Conservation (phyloP, 2,329 filamentous ascomycete genomes). For the Lasiodiplodia gonubiensis region DNA sequence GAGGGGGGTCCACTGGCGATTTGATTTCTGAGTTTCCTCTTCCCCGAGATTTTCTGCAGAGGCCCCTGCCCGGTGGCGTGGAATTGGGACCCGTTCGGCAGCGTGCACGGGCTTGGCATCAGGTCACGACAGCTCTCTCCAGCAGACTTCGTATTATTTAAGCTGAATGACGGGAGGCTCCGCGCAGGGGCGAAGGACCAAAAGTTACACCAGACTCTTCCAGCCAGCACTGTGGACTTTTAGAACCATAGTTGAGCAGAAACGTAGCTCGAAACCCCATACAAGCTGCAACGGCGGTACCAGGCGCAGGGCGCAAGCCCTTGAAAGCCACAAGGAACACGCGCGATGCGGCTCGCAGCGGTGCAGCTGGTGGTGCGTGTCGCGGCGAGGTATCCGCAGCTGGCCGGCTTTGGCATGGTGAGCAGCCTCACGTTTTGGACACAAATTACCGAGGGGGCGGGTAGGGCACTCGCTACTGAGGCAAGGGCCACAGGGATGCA, state of each 20-base stretch:
- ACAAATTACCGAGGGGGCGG: conserved; percentile 23
- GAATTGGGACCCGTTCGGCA: conserved; percentile 9
- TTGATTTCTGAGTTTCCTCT: conserved; percentile 9
- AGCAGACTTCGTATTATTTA: conserved; percentile 4
- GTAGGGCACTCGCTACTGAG: conserved; percentile 1
- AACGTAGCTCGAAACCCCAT: not conserved
- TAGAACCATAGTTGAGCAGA: conserved; percentile 9
- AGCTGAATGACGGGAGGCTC: not conserved
- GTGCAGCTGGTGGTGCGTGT: conserved; percentile 7
- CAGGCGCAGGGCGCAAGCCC: not conserved
- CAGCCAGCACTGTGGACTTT: not conserved
- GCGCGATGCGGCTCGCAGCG: not conserved
- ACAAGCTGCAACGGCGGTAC: not conserved
- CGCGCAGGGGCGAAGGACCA: not conserved
- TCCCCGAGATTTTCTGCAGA: conserved; percentile 23
- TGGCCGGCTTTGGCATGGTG: not conserved
- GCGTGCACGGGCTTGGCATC: conserved; percentile 15
- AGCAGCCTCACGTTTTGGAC: conserved; percentile 6
- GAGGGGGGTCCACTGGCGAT: conserved; percentile 8
- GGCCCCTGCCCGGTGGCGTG: conserved; percentile 15
- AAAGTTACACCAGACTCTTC: conserved; percentile 12
- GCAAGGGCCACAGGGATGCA: conserved; percentile 22
- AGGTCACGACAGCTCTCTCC: not conserved
- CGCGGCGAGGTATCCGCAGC: conserved; percentile 3
- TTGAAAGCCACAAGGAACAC: not conserved